Percentiles rank a stretch among this genome's conserved stretches.
Conservation (phyloP, 805 yeast species). For the Clavispora vitiphila region DNA sequence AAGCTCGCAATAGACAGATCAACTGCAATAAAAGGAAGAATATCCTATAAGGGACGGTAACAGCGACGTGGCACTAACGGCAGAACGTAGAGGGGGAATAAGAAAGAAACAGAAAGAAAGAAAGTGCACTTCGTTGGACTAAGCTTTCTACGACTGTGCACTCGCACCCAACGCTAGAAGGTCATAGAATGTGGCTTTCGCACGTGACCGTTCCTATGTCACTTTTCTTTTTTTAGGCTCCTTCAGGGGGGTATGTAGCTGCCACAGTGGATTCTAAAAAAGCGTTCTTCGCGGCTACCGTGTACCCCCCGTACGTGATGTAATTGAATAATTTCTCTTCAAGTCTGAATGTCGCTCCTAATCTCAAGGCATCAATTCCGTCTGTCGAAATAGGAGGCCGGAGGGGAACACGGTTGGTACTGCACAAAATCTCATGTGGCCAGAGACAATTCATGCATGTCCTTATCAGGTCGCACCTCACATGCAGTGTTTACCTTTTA, state of each 20-base stretch:
- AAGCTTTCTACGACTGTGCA: background rate
- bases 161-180: background rate
- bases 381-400: background rate
- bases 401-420: background rate
- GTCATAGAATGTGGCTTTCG: background rate
- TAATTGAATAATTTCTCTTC: too few relatives aligned
- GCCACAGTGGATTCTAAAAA: background rate
- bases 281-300: background rate
- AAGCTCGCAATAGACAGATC: background rate
- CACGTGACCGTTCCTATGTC: background rate
- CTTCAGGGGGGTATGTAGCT: background rate
- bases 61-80: background rate
- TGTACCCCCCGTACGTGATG: too few relatives aligned
- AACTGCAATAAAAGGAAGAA: background rate
- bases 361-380: too few relatives aligned
- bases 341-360: too few relatives aligned
- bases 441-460: background rate
- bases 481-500: slow-evolving; percentile 1
- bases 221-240: background rate
- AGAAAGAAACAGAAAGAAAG: background rate
- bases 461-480: background rate
- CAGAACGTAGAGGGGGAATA: background rate
- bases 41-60: background rate
- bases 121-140: background rate
- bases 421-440: background rate